Evolutionary conservation across 257 asterid species (phyloP).

Genomic region (Solanum commersonii): DNA sequence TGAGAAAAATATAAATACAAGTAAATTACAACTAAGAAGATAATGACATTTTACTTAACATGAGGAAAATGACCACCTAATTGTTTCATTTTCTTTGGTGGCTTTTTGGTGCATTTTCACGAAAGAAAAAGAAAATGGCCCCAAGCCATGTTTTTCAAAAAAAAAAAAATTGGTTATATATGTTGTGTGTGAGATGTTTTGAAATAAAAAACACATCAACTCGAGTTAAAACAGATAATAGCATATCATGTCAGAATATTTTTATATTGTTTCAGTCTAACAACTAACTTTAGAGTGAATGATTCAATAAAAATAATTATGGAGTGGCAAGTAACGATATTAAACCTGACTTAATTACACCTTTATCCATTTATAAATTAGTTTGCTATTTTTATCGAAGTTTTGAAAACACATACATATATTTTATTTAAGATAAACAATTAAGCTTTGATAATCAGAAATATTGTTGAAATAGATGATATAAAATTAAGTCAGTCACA

Average conservation of each 20-base stretch:
- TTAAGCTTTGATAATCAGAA: background rate
- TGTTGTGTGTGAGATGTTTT: background rate
- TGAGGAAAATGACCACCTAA: slow-evolving; percentile 6
- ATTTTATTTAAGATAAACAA: too few relatives aligned
- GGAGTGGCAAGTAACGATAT: accelerated
- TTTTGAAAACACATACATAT: background rate
- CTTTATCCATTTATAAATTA: background rate
- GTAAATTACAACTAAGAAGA: background rate
- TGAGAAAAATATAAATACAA: background rate
- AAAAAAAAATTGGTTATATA: background rate
- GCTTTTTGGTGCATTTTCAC: background rate
- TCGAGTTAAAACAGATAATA: background rate
- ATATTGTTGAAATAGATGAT: background rate
- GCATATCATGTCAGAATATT: background rate
- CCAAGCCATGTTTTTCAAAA: background rate
- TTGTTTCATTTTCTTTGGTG: background rate
- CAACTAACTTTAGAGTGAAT: background rate
- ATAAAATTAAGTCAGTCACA: background rate
- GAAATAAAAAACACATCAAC: background rate
- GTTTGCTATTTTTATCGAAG: background rate
- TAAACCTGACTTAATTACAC: background rate
- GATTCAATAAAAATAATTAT: accelerated
- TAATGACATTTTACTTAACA: slow-evolving; percentile 32
- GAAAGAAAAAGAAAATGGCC: background rate
- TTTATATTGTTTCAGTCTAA: background rate